Conservation (phyloP, 208 protist genomes). For the Porcisia deanei region DNA sequence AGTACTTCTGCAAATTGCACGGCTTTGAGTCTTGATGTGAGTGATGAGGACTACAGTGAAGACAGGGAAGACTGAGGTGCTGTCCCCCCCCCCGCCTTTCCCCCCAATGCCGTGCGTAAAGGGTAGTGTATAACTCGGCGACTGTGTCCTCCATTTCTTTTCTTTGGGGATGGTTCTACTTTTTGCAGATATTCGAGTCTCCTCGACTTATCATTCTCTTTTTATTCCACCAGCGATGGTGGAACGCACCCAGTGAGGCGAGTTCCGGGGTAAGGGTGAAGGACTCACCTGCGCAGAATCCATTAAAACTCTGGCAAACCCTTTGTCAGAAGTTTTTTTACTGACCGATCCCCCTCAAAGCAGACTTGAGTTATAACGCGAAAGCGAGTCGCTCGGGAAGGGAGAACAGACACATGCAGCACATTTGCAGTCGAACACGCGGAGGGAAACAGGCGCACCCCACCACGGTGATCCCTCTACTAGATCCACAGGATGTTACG, state of each 20-base stretch:
- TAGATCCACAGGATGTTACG: not conserved
- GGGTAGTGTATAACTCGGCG: not conserved
- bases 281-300: no score
- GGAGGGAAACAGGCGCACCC: no score
- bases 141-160: not conserved
- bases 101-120: no score
- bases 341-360: not conserved
- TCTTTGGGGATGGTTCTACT: not conserved
- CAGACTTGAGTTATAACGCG: not conserved
- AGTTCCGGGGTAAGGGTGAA: no score
- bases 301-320: no score
- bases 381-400: not conserved
- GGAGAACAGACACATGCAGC: not conserved
- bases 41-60: constrained; percentile 20
- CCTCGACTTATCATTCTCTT: no score
- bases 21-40: constrained; percentile 4
- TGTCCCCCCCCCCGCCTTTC: no score
- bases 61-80: constrained; percentile 1
- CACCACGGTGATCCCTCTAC: not conserved
- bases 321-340: no score
- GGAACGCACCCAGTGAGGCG: no score
- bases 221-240: no score
- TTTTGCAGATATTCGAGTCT: not conserved
- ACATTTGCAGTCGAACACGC: not conserved
- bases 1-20: not conserved